Evolutionary conservation across 1,139 yeast genomes (phyloP), one percentile per base, ranked within the genome.

Genomic region (Schwanniomyces etchellsii): DNA sequence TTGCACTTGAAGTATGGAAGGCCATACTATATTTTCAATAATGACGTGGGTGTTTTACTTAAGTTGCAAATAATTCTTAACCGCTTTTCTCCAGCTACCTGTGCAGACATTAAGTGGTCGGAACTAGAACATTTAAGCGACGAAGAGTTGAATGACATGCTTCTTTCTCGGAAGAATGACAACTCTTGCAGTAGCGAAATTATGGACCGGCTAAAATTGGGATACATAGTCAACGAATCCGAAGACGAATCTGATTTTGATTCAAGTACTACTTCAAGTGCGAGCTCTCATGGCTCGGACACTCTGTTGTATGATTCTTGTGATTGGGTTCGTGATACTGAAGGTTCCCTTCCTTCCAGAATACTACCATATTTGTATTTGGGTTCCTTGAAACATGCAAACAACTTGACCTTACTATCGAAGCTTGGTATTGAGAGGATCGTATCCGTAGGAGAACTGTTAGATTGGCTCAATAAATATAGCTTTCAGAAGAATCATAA

Each of bases 331-430:
- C 57, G 52, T 22, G 64, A 63, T 20, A 67, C 64, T 3, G 71
- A 66, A 36, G 91, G 91, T 0, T 72, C 82, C 6, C 51, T 82
- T 17, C 93, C 93, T 1, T 78, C 86, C 0, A 64, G 84, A 32
- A 80, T 91, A 3, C 56, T 89, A 30, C 85, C 93, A 0, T 91
- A 89, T 53, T 55, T 91, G 44, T 91, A 88, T 49, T 64, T 91
- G 34, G 98, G 98, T 0, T 81, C 94, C 2, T 61, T 88, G 31
- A 72, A 62, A 29, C 96, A 91, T 57, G 97, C 97, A 5, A 77
- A 77, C 39, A 74, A 80, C 43, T 68, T 81, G 3, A 74, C 77
- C 4, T 56, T 89, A 43, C 60, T 91, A 34, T 55, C 61, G 20
- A 70, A 69, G 31, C 57, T 91, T 14, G 91, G 88, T 0, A 85